phyloP scores from a whole-genome alignment of 2,329 filamentous ascomycete species.

The Diplocarpon rosae region DNA sequence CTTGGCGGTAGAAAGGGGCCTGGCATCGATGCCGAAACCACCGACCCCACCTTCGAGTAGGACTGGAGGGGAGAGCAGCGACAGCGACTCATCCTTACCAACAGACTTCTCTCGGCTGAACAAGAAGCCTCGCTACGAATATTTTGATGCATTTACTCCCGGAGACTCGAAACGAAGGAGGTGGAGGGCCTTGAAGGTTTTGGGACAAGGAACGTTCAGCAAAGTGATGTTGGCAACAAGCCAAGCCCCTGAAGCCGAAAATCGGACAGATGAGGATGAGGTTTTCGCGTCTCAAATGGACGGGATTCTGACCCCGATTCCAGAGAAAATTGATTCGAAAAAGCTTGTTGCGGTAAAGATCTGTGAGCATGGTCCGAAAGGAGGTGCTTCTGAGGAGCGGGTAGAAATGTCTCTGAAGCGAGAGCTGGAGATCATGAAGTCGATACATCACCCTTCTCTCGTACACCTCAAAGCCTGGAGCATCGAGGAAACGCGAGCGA shows the following conservation, averaged over 20 bases:
- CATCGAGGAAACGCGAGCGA: slow-evolving; percentile 68
- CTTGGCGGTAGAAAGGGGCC: slow-evolving; percentile 65
- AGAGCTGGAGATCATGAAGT: slow-evolving; percentile 88
- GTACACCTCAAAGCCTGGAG: slow-evolving; percentile 89
- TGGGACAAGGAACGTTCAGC: slow-evolving; percentile 93
- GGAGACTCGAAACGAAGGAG: slow-evolving; percentile 58
- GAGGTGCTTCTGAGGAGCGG: slow-evolving; percentile 84
- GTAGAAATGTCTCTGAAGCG: slow-evolving; percentile 89
- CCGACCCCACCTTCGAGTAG: slow-evolving; percentile 79
- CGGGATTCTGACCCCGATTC: slow-evolving; percentile 24
- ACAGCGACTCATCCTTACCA: slow-evolving; percentile 37
- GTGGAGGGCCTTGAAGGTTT: slow-evolving; percentile 68
- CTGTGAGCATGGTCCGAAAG: slow-evolving; percentile 86
- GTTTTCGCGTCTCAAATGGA: slow-evolving; percentile 22
- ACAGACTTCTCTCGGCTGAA: slow-evolving; percentile 26
- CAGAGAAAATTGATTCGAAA: slow-evolving; percentile 49
- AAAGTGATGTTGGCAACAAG: slow-evolving; percentile 86
- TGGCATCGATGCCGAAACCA: slow-evolving; percentile 50
- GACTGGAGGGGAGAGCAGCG: slow-evolving; percentile 42
- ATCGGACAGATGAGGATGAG: slow-evolving; percentile 29
- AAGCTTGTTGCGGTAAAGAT: slow-evolving; percentile 91
- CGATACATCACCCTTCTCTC: slow-evolving; percentile 77
- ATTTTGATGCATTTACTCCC: slow-evolving; percentile 59
- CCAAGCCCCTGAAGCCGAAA: slow-evolving; percentile 45
- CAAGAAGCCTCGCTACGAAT: slow-evolving; percentile 40